phyloP scores from a whole-genome alignment of 805 yeast species.

The Lachancea kluyveri region DNA sequence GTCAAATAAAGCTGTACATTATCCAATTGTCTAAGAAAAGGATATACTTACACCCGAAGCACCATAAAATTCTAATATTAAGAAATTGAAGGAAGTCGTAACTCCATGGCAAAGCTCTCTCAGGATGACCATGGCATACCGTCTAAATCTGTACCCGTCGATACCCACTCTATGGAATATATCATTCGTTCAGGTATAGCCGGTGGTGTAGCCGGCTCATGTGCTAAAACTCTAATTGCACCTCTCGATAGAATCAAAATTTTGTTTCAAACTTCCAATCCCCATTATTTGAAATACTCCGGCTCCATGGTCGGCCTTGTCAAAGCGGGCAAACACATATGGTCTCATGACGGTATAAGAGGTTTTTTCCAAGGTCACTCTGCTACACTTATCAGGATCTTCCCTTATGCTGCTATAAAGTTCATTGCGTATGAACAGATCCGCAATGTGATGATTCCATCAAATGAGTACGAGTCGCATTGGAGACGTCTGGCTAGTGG shows the following conservation, averaged over 20 bases:
- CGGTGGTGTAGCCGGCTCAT: constrained; percentile 92
- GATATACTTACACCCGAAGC: too few relatives aligned
- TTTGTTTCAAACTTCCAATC: constrained; percentile 90
- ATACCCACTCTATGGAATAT: constrained; percentile 72
- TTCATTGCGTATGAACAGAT: constrained; percentile 95
- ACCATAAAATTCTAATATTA: too few relatives aligned
- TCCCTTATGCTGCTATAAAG: constrained; percentile 96
- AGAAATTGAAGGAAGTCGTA: too few relatives aligned
- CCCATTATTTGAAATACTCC: constrained; percentile 72
- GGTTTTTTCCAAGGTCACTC: constrained; percentile 96
- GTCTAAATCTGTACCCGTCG: constrained; percentile 18
- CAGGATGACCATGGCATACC: constrained; percentile 3
- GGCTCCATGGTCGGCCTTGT: constrained; percentile 76
- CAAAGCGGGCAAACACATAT: constrained; percentile 64
- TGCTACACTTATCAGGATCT: constrained; percentile 82
- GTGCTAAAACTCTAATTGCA: constrained; percentile 94
- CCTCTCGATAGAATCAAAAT: constrained; percentile 94
- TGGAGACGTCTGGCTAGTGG: constrained; percentile 80
- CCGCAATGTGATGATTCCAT: constrained; percentile 71
- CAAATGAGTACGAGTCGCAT: constrained; percentile 69
- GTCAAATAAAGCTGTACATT: too few relatives aligned
- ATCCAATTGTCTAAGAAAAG: too few relatives aligned
- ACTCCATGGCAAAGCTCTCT: constrained; percentile 3
- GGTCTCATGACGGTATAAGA: constrained; percentile 57
- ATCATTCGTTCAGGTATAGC: constrained; percentile 81